Conservation (phyloP, 2,329 filamentous ascomycete genomes). For the Volutella citrinella region DNA sequence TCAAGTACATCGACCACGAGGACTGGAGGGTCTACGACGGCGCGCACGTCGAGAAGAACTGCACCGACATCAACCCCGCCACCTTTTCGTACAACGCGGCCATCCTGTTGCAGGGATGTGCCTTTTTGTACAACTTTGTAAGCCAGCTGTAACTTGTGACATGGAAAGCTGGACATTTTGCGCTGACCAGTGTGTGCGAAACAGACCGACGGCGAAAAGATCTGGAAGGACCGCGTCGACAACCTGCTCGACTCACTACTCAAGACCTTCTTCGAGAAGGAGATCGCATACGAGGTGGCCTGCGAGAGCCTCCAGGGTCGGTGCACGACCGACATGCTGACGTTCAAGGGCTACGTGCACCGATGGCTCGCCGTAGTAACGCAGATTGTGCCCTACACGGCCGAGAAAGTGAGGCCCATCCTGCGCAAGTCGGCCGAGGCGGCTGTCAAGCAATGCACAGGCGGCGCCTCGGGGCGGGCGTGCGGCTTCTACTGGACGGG, state of each 20-base stretch:
- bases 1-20: slow-evolving; percentile 58
- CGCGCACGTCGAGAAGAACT: slow-evolving; percentile 54
- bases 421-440: slow-evolving; percentile 56
- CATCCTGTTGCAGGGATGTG: slow-evolving; percentile 59
- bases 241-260: slow-evolving; percentile 51
- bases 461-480: slow-evolving; percentile 52
- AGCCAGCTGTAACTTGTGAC: no score
- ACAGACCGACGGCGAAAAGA: slow-evolving; percentile 48
- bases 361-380: slow-evolving; percentile 62
- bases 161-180: no score
- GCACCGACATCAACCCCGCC: slow-evolving; percentile 56
- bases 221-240: slow-evolving; percentile 56
- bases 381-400: slow-evolving; percentile 60
- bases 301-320: slow-evolving; percentile 56
- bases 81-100: slow-evolving; percentile 69
- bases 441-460: slow-evolving; percentile 61
- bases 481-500: slow-evolving; percentile 64
- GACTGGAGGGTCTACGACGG: slow-evolving; percentile 65
- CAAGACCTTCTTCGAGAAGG: slow-evolving; percentile 52
- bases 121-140: slow-evolving; percentile 66
- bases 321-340: slow-evolving; percentile 70
- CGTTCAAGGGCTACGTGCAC: slow-evolving; percentile 69
- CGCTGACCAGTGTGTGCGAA: no score
- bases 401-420: slow-evolving; percentile 52
- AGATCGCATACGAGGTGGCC: slow-evolving; percentile 61